Conservation (phyloP, 768 basidiomycete genomes). For the Porphyrellus cyaneotinctus region DNA sequence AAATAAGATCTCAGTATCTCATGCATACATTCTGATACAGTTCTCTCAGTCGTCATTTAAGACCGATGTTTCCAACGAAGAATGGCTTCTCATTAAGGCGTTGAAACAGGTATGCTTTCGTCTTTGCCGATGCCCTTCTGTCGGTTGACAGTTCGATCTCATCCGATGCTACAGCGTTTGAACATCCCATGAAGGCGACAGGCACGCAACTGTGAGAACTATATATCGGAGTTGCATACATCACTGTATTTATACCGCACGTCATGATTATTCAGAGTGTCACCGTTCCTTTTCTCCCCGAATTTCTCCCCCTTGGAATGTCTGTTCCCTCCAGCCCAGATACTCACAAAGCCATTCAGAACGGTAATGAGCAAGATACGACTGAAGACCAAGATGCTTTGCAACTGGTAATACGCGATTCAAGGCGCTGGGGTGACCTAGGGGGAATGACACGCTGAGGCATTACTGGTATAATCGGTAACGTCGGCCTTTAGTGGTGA, state of each 20-base stretch:
- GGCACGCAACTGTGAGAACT: neutral
- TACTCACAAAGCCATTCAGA: conserved; percentile 11
- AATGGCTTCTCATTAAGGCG: conserved; percentile 89
- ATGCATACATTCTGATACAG: conserved; percentile 5
- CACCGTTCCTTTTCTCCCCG: neutral
- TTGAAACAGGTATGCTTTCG: conserved; percentile 60
- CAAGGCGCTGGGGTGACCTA: conserved; percentile 28
- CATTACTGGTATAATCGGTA: conserved; percentile 54
- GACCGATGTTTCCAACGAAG: conserved; percentile 82
- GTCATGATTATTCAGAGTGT: neutral
- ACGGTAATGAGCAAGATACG: conserved; percentile 24
- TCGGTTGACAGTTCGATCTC: conserved; percentile 1
- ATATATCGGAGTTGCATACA: conserved; percentile 24
- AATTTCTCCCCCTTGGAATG: conserved; percentile 14
- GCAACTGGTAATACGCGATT: conserved; percentile 50
- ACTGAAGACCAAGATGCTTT: conserved; percentile 44
- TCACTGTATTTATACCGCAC: conserved; percentile 32
- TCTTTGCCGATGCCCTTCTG: neutral
- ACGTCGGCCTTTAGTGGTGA: conserved; percentile 62
- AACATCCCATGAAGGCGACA: conserved; percentile 29
- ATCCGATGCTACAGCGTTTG: conserved; percentile 34
- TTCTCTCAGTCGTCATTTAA: conserved; percentile 71
- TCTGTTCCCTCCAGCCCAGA: conserved; percentile 15
- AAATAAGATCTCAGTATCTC: conserved; percentile 3
- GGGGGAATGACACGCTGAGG: conserved; percentile 29